Percentiles rank a stretch among this genome's conserved stretches.
Evolutionary conservation across 129 eudicot species (phyloP).

Genomic region (Helianthus tuberosus): DNA sequence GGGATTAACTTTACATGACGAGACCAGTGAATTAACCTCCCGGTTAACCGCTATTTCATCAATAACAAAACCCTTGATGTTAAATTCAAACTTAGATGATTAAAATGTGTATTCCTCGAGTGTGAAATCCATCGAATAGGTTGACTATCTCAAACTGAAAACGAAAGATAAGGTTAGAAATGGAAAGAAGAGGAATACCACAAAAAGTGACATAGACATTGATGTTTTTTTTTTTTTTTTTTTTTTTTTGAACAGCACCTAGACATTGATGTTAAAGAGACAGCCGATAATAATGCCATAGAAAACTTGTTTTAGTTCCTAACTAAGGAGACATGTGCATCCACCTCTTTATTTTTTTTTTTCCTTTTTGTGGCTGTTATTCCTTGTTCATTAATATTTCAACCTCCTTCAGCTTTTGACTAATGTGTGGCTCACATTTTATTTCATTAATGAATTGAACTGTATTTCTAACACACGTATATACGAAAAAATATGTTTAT

Average conservation of each 20-base stretch:
- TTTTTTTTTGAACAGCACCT: no score
- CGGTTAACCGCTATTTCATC: no score
- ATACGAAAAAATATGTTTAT: no score
- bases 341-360: background rate
- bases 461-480: no score
- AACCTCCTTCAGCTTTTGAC: conserved; percentile 21
- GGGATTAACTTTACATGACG: no score
- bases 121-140: background rate
- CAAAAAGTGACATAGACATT: conserved; percentile 14
- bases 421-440: conserved; percentile 20
- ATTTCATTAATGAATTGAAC: background rate
- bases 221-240: no score
- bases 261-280: background rate
- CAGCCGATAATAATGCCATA: background rate
- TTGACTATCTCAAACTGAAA: conserved; percentile 21
- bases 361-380: conserved; percentile 13
- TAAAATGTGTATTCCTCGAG: no score
- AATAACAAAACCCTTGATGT: no score
- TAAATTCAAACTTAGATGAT: no score
- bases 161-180: conserved; percentile 7
- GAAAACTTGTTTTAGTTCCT: conserved; percentile 19
- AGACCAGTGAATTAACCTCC: no score
- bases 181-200: background rate
- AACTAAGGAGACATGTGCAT: conserved; percentile 21
- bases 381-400: conserved; percentile 15